These are phyloP conservation scores for Myotisia sp. DNA, from an alignment of 2,329 filamentous ascomycete genomes.

Conservation along the genomic window DNA sequence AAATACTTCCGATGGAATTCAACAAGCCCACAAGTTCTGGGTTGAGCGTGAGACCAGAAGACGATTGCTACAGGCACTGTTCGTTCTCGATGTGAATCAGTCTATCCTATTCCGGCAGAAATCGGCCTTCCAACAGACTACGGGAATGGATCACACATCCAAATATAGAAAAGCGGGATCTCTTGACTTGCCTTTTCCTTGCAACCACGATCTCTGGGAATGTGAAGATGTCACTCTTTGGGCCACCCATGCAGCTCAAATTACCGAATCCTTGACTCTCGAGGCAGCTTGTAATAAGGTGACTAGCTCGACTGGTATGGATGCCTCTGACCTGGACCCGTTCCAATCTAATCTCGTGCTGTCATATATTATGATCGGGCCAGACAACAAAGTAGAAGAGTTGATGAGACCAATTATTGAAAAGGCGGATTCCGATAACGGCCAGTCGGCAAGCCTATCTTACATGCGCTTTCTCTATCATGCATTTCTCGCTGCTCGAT, in stretches of 20 bases:
- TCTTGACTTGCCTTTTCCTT: conserved; percentile 20
- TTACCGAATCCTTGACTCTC: conserved; percentile 14
- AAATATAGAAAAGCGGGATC: conserved; percentile 9
- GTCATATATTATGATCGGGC: conserved; percentile 12
- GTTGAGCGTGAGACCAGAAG: conserved; percentile 23
- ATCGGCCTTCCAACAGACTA: conserved; percentile 17
- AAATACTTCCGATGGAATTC: conserved; percentile 15
- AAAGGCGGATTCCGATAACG: background rate
- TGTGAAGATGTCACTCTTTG: conserved; percentile 17
- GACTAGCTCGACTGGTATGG: background rate
- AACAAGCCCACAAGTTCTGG: conserved; percentile 22
- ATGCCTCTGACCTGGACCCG: conserved; percentile 11
- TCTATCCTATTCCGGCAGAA: conserved; percentile 21
- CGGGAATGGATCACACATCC: conserved; percentile 5
- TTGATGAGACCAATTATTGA: conserved; percentile 10
- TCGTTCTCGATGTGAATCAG: conserved; percentile 23
- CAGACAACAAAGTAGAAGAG: conserved; percentile 8
- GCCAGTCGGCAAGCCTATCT: conserved; percentile 5
- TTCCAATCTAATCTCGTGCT: conserved; percentile 17
- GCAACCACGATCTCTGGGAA: conserved; percentile 21
- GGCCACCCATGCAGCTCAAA: conserved; percentile 9
- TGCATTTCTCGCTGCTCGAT: conserved; percentile 17
- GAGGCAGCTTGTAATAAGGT: conserved; percentile 9
- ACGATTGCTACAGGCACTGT: conserved; percentile 22
- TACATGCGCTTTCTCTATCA: conserved; percentile 19